phyloP scores from a whole-genome alignment of 2,329 filamentous ascomycete species.

The Colletotrichum tofieldiae region DNA sequence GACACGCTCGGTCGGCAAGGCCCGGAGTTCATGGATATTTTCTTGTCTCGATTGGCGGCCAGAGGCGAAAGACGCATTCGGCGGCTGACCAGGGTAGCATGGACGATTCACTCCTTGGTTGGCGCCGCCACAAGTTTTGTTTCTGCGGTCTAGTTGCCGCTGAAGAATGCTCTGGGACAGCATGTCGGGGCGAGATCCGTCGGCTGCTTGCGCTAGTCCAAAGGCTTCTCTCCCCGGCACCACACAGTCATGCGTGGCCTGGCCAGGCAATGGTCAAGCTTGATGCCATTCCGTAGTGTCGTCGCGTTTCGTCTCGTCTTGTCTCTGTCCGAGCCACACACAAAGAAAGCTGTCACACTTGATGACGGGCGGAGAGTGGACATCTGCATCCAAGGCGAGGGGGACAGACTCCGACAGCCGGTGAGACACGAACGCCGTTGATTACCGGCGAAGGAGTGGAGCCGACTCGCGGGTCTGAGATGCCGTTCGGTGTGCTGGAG shows the following conservation, averaged over 20 bases:
- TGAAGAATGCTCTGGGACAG: background rate
- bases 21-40: background rate
- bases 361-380: constrained; percentile 11
- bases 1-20: background rate
- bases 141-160: constrained; percentile 3
- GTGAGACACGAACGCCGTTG: constrained; percentile 11
- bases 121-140: background rate
- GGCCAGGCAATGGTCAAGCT: background rate
- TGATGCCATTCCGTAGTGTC: no score
- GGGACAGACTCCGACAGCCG: background rate
- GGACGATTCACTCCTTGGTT: background rate
- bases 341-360: constrained; percentile 20
- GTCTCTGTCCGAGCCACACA: constrained; percentile 7
- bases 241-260: background rate
- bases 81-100: background rate
- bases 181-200: background rate
- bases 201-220: background rate
- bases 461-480: background rate
- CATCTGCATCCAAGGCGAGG: background rate
- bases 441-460: constrained; percentile 21
- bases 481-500: background rate
- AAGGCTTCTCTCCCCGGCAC: background rate
- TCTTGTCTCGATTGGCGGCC: background rate
- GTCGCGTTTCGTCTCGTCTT: constrained; percentile 24
- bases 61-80: background rate